Percentiles rank a stretch among this genome's conserved stretches.
phyloP scores from a whole-genome alignment of 441 rosid genomes.

The Erodium trifolium region DNA sequence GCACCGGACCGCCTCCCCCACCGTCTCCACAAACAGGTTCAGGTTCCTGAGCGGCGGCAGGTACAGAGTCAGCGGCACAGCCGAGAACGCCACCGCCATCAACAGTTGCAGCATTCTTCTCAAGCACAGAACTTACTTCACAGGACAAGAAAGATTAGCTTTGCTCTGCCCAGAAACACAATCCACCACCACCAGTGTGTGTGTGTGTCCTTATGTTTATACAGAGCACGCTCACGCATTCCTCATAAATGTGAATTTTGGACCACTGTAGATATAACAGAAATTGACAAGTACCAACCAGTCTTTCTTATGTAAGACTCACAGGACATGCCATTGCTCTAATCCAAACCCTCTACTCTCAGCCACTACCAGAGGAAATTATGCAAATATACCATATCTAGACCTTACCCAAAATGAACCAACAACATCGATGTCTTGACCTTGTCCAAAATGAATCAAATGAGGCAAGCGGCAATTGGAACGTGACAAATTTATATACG shows the following conservation, averaged over 20 bases:
- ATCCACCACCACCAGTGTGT: too few relatives aligned
- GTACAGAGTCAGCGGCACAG: conserved; percentile 67
- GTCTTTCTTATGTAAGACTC: background rate
- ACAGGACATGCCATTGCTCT: background rate
- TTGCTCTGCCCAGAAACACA: background rate
- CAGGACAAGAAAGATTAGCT: background rate
- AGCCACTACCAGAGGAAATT: background rate
- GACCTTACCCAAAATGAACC: too few relatives aligned
- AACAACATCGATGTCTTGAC: background rate
- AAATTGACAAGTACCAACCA: background rate
- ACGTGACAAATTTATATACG: background rate
- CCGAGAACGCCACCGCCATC: conserved; percentile 78
- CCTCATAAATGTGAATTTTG: background rate
- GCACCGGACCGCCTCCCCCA: conserved; percentile 48
- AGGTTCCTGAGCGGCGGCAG: conserved; percentile 81
- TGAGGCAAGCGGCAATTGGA: background rate
- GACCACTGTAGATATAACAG: background rate
- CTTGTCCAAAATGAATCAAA: background rate
- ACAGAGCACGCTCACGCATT: background rate
- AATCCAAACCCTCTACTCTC: background rate
- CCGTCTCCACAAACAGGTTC: conserved; percentile 59
- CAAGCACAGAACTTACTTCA: background rate
- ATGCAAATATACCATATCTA: too few relatives aligned
- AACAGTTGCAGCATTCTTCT: conserved; percentile 56
- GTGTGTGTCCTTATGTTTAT: too few relatives aligned